Base-by-base conservation (phyloP, 768 basidiomycete species). In the Austroboletus eburneus region DNA sequence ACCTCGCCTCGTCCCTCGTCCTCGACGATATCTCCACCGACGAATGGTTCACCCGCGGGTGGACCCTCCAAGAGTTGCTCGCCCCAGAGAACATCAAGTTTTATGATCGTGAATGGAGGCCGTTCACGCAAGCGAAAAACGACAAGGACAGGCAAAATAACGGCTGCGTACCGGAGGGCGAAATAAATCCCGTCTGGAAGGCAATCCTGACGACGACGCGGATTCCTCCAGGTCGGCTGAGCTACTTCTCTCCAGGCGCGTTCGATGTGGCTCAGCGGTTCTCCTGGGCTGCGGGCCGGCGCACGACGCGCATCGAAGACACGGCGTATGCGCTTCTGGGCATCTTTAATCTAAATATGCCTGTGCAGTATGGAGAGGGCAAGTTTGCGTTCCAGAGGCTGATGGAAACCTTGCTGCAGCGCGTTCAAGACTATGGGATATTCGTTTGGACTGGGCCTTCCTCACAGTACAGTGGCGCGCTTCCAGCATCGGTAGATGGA, bases 261-360 rank as follows among this genome's bases (percentile, higher is more conserved):
- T 41, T 30, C 13, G 49, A 51, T 9, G 50, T 44, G 22, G 33
- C 25, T 0, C 43, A 52, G 33, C 49, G 49, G 10, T 29, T 44
- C 13, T 45, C 49, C 4, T 51, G 62, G 61, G 61, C 59, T 9
- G 50, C 56, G 2, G 40, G 40, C 7, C 45, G 62, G 21, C 55
- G 48, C 13, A 58, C 62, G 36, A 62, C 62, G 16, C 47, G 51
- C 29, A 43, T 46, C 29, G 58, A 57, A 44, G 62, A 63, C n/a
- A 45, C 27, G 42, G 53, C 58, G 18, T 57, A 62, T n/a, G 54
- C 55, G n/a, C 46, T 61, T 17, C 44, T 62, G 42, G 58, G 55
- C 2, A 43, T 63, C 13, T 57, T 61, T 32, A 47, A 38, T 10
- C 48, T 61, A 42, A 17, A 44, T 23, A 45, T 62, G 35, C 59